Evolutionary conservation across 1,284 basidiomycete genomes (phyloP).

Genomic region (Ceratobasidium sp.): DNA sequence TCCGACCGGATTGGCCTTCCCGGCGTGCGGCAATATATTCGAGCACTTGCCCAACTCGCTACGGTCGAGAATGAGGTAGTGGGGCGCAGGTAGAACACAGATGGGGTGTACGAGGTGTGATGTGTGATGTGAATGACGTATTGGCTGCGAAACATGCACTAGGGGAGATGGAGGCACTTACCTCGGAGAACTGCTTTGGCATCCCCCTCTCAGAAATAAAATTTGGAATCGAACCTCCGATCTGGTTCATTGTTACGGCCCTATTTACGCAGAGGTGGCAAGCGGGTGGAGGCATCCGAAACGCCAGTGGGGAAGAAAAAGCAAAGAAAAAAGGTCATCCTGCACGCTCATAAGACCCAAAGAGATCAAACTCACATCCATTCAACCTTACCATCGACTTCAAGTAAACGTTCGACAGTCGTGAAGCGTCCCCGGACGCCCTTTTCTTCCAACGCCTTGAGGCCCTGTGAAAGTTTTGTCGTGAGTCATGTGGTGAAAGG

Average conservation of each 20-base stretch:
- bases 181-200: constrained; percentile 66
- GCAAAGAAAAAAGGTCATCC: not conserved
- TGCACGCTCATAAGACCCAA: too few relatives aligned
- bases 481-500: not conserved
- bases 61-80: not conserved
- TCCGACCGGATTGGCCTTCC: constrained; percentile 20
- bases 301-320: too few relatives aligned
- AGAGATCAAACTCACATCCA: constrained; percentile 60
- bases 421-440: constrained; percentile 73
- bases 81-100: not conserved
- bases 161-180: constrained; percentile 46
- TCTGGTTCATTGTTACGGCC: constrained; percentile 77
- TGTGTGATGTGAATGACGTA: not conserved
- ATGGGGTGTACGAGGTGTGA: not conserved
- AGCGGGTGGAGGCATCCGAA: not conserved
- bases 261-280: constrained; percentile 35
- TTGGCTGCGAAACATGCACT: not conserved
- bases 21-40: constrained; percentile 25
- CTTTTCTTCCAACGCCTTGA: constrained; percentile 66
- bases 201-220: constrained; percentile 66
- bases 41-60: constrained; percentile 25
- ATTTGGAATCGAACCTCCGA: constrained; percentile 70
- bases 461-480: constrained; percentile 49
- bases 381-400: constrained; percentile 69
- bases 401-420: constrained; percentile 68